Base-by-base conservation (phyloP, 75 land plant genomes). In the Cupressus sempervirens region DNA sequence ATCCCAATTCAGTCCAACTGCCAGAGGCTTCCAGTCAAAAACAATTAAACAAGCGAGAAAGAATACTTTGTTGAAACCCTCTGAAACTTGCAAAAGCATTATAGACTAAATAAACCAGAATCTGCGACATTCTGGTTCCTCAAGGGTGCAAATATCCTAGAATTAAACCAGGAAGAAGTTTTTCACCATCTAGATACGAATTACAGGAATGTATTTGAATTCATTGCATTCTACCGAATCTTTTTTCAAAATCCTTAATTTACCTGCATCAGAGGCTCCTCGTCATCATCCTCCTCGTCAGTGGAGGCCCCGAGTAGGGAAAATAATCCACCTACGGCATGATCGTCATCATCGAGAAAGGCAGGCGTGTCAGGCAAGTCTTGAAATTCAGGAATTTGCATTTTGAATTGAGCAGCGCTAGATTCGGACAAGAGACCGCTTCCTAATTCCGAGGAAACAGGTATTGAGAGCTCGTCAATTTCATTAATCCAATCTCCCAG, bases 401-500 rank as follows among this genome's bases (percentile, higher is more conserved):
- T 30, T 72, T 70, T 5, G 0, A 30, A 7, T 23, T 58, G 65
- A 58, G 23, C 65, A 20, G 26, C 65, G 65, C 65, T 3, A 58
- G 9, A 8, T 35, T 70, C 73, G 30, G 73, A 18, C 35, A 70
- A 70, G 13, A 23, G n/a, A 3, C 34, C 73, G 13, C 26, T 29
- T 70, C 30, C 65, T 20, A 16, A 35, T 0, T 3, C 14, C 3
- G 73, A 7, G 43, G 67, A 32, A 4, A 2, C 20, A 48, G 11
- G 23, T 7, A 85, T 48, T 36, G 65, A 84, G 50, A 92, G 87
- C 93, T 92, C 92, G 16, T 88, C 82, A 30, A 92, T 89, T 83
- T 73, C 76, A 36, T 92, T 92, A 7, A 92, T 58, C 93, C 93
- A 92, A 13, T 87, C 76, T 36, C 83, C 79, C 53, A 92, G 68